Conservation (phyloP, 192 early-diverging fungal genomes). For the Haplosporangium gracile region DNA sequence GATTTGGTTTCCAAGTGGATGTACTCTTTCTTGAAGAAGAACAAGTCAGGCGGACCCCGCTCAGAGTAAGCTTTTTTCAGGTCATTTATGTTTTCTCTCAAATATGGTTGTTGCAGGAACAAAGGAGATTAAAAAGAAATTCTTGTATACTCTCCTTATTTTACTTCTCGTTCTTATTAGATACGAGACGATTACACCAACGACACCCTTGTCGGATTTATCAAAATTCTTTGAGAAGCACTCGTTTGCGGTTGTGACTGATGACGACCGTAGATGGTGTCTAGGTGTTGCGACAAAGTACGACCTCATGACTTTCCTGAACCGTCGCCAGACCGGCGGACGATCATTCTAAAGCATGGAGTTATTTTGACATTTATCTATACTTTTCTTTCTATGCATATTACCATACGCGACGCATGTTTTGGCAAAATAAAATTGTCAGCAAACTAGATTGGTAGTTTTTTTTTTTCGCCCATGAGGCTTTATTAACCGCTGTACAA, state of each 20-base stretch:
- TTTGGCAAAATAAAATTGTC: neutral
- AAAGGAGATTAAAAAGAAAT: conserved; percentile 7
- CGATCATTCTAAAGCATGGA: conserved; percentile 24
- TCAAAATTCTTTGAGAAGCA: conserved; percentile 87
- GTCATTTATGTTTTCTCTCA: neutral
- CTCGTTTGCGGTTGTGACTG: conserved; percentile 87
- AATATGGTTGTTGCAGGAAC: neutral
- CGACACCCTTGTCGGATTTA: conserved; percentile 82
- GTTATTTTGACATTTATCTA: neutral
- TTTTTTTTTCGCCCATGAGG: neutral
- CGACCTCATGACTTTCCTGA: conserved; percentile 78
- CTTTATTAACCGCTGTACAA: neutral
- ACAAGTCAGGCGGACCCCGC: conserved; percentile 22
- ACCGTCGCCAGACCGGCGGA: conserved; percentile 63
- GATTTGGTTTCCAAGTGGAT: conserved; percentile 73
- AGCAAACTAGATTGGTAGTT: neutral
- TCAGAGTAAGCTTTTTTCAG: conserved; percentile 10
- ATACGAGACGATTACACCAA: conserved; percentile 86
- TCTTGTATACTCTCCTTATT: neutral
- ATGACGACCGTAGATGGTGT: conserved; percentile 82
- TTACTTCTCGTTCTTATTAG: conserved; percentile 11
- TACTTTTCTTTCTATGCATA: no score
- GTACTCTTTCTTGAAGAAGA: conserved; percentile 69
- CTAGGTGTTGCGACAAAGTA: conserved; percentile 85
- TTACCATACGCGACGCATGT: no score